Base-by-base conservation (phyloP, 805 yeast genomes). In the Komagataella phaffii region DNA sequence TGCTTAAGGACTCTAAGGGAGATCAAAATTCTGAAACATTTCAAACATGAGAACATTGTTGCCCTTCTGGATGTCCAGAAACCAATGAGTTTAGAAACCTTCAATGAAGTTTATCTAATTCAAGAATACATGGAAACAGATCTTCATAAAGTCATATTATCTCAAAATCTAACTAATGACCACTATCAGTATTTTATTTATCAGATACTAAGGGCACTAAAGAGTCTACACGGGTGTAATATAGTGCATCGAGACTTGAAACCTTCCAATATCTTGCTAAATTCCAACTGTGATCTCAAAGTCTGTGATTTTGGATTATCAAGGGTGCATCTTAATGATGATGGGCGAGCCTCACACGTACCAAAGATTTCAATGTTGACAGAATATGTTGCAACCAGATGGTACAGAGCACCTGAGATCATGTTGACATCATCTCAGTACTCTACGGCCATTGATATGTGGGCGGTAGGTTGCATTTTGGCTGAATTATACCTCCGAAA, bases 351-450 rank as follows among this genome's bases (percentile, higher is more conserved):
- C 30, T n/a, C 30, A 17, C 21, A 45, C 14, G 47, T 19, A 7
- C 49, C 52, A 12, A 54, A 58, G 17, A 63, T 69, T 23, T 63
- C 83, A 0, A 75, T 76, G 56, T 70, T 85, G 69, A 85, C 91
- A 0, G 91, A 85, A 61, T 85, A 85, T 57, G 93, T 85, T 3
- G 91, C 91, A 2, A 85, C 93, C 7, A 70, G 93, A 58, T 85
- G 91, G 91, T 85, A 85, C 62, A 68, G 93, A 51, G 91, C 91
- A 0, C 91, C 91, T 0, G 93, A 85, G 63, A 83, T 85, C 53
- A 85, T 85, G 91, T 66, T 85, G 24, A 79, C 87, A 1, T 74
- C 77, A 54, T 81, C 85, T 45, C 82, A 81, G 58, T 85, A 85
- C 57, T 77, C 90, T 2, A 79, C 83, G 7, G 87, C 89, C 0